A percentile compares a stretch with the other conserved stretches of the same genome.
phyloP scores from a whole-genome alignment of 1,139 yeast species.

The Geotrichum reessii region DNA sequence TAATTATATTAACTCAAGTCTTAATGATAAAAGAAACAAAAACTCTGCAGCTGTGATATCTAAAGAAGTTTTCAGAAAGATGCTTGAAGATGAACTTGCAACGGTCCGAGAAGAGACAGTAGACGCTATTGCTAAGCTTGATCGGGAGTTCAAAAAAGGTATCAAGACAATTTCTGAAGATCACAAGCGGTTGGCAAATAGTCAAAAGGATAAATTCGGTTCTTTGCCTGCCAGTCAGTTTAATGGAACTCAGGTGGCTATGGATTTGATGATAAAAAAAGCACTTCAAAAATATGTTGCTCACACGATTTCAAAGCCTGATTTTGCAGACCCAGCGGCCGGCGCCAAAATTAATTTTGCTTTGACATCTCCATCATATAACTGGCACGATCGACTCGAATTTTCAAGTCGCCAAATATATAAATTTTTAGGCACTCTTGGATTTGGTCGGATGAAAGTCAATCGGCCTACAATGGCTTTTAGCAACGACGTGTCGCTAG shows the following conservation, averaged over 20 bases:
- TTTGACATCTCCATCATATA: constrained; percentile 29
- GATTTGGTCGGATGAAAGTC: constrained; percentile 26
- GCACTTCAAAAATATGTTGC: constrained; percentile 13
- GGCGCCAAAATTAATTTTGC: constrained; percentile 33
- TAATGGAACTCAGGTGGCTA: constrained; percentile 1
- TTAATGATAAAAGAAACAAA: background rate
- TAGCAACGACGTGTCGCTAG: constrained; percentile 24
- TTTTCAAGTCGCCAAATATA: constrained; percentile 22
- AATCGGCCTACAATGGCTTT: constrained; percentile 31
- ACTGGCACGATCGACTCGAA: constrained; percentile 20
- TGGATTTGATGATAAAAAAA: constrained; percentile 8
- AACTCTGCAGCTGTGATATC: constrained; percentile 11
- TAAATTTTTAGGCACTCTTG: constrained; percentile 21
- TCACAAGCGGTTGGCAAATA: background rate
- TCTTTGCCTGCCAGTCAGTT: background rate
- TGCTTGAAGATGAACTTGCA: constrained; percentile 12
- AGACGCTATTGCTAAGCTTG: constrained; percentile 5
- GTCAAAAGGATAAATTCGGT: background rate
- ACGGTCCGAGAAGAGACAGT: constrained; percentile 9
- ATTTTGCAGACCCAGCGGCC: constrained; percentile 31
- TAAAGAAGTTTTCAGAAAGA: constrained; percentile 11
- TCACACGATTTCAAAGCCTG: constrained; percentile 25
- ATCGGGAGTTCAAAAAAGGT: background rate
- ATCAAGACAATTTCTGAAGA: background rate
- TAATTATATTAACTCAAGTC: constrained; percentile 1